Evolutionary conservation across 257 asterid species (phyloP), one percentile per base, ranked within the genome.

Genomic region (Solanum piurae): DNA sequence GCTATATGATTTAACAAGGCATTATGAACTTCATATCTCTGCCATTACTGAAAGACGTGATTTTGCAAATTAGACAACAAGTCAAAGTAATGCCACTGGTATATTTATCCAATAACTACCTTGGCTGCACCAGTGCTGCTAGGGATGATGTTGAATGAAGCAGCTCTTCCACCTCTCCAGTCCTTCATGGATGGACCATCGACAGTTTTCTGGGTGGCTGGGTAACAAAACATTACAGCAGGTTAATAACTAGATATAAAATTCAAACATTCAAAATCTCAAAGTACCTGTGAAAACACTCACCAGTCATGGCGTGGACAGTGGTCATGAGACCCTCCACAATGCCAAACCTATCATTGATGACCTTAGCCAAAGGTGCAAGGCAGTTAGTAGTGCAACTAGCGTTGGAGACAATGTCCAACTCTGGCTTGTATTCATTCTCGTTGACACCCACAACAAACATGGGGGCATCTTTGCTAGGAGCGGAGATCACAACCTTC

Each of bases 81-180:
- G 9, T 49, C 60, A 49, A 14, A 49, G 23, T 14, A 49, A 49
- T 49, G 60, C 0, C 21, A 49, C 23, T 49, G 0, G 60, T 0
- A 0, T 14, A 16, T 8, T n/a, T 25, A 25, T 42, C 12, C 5
- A 33, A 31, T 10, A 79, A 49, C 44, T 89, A 91, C 98, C 93
- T 95, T 95, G 86, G 97, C 96, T 79, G 97, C 98, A 34, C 98
- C 98, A 87, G 98, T 95, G 94, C 97, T 94, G 91, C 97, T 93
- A 89, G 98, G 98, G 86, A 95, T 95, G 85, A 95, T 93, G 93
- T 94, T 95, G 91, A 94, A 95, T 52, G 98, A 94, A 60, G 98
- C 98, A 66, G 97, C 98, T 86, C 98, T 94, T 91, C 98, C 98
- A 88, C 98, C 97, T 90, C 97, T 93, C 97, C 98, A 95, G 93